A percentile compares a stretch with the other conserved stretches of the same genome.
phyloP scores from a whole-genome alignment of 306 rosid genomes.

The Vicia sativa region DNA sequence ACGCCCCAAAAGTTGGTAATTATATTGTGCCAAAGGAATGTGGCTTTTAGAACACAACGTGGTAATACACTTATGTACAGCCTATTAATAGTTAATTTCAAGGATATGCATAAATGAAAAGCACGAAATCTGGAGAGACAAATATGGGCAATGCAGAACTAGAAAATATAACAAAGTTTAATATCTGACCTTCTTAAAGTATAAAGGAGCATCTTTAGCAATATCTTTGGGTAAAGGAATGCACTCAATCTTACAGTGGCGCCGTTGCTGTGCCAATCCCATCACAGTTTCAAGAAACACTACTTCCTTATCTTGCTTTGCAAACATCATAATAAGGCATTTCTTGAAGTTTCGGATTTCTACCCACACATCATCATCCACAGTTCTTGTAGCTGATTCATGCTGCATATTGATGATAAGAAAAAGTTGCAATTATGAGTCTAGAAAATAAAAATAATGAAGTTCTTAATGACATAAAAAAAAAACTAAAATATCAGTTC shows the following conservation, averaged over 20 bases:
- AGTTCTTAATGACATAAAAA: slow-evolving; percentile 13
- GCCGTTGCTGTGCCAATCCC: slow-evolving; percentile 78
- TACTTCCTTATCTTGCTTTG: slow-evolving; percentile 80
- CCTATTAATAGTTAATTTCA: slow-evolving; percentile 22
- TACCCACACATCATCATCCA: slow-evolving; percentile 75
- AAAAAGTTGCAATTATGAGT: slow-evolving; percentile 5
- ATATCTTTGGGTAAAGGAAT: slow-evolving; percentile 76
- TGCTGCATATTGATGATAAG: slow-evolving; percentile 56
- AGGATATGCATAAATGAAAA: slow-evolving; percentile 26
- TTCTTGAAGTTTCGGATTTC: slow-evolving; percentile 95
- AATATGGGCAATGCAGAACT: slow-evolving; percentile 1
- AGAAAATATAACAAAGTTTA: background rate
- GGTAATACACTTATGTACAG: slow-evolving; percentile 14
- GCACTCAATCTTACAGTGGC: slow-evolving; percentile 85
- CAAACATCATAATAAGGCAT: slow-evolving; percentile 93
- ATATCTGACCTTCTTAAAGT: slow-evolving; percentile 75
- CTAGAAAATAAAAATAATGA: slow-evolving; percentile 3
- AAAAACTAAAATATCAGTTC: slow-evolving; percentile 20
- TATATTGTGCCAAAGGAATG: background rate
- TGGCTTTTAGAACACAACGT: slow-evolving; percentile 1
- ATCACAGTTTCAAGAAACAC: slow-evolving; percentile 92
- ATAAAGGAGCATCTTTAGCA: slow-evolving; percentile 85
- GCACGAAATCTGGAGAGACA: background rate
- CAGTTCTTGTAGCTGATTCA: slow-evolving; percentile 77
- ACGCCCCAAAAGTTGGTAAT: background rate